Conservation (phyloP, 768 basidiomycete species). For the Naganishia vishniacii region DNA sequence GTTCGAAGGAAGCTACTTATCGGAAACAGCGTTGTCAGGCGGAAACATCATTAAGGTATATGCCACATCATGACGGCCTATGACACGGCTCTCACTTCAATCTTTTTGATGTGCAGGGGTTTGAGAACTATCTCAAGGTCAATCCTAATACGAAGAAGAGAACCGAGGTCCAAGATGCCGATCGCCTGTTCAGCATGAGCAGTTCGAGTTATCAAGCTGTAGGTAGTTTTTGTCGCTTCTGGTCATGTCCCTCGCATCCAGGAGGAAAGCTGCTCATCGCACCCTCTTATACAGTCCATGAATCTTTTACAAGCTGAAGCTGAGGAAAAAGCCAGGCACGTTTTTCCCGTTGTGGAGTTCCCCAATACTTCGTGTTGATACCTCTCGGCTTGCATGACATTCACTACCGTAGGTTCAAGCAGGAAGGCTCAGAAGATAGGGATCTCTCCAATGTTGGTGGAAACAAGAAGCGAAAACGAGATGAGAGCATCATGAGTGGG, state of each 20-base stretch:
- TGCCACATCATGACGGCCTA: neutral
- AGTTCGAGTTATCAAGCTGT: slow-evolving; percentile 43
- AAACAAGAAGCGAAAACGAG: slow-evolving; percentile 21
- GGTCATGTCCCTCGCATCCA: too few species aligned
- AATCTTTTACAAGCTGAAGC: slow-evolving; percentile 18
- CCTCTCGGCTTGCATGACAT: too few species aligned
- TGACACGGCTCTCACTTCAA: neutral
- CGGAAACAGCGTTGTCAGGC: slow-evolving; percentile 45
- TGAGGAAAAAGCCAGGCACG: slow-evolving; percentile 13
- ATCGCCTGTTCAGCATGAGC: slow-evolving; percentile 49
- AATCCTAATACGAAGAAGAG: slow-evolving; percentile 35
- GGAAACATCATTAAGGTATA: slow-evolving; percentile 52
- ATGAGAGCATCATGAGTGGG: slow-evolving; percentile 23
- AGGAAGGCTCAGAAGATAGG: neutral
- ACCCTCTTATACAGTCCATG: slow-evolving; percentile 25
- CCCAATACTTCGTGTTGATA: too few species aligned
- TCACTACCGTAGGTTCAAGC: neutral
- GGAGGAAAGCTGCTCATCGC: too few species aligned
- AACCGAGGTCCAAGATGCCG: slow-evolving; percentile 38
- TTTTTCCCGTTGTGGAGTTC: neutral
- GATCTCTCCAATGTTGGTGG: slow-evolving; percentile 2
- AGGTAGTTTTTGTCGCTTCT: neutral
- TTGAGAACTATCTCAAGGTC: slow-evolving; percentile 49
- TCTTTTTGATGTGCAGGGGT: slow-evolving; percentile 36
- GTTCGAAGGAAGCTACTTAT: slow-evolving; percentile 51